phyloP scores from a whole-genome alignment of 2,329 filamentous ascomycete genomes.

The Teratosphaeria epicoccoides region DNA sequence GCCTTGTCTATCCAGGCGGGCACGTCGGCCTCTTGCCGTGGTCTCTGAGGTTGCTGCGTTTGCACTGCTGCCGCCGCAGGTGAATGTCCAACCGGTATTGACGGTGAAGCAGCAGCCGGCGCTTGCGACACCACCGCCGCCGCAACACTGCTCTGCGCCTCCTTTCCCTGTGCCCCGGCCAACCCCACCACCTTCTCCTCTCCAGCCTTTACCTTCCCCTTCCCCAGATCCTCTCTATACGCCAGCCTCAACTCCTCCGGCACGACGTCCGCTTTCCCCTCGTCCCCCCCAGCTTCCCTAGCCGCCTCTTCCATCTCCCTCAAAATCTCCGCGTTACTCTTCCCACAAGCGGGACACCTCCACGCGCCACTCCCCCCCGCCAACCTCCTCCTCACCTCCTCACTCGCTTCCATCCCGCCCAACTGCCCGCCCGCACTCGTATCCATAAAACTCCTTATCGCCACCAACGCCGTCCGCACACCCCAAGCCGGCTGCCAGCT shows the following conservation, averaged over 20 bases:
- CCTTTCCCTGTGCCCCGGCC: not conserved
- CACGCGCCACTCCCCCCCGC: conserved; percentile 57
- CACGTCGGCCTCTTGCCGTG: conserved; percentile 2
- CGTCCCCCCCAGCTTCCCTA: conserved; percentile 35
- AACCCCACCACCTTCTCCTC: not conserved
- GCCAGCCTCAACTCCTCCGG: conserved; percentile 53
- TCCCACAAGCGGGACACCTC: conserved; percentile 60
- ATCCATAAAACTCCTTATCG: conserved; percentile 84
- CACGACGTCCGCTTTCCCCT: conserved; percentile 32
- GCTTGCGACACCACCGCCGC: not conserved
- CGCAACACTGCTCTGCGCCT: not conserved
- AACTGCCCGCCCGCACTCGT: conserved; percentile 79
- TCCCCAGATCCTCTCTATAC: conserved; percentile 61
- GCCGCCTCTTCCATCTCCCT: conserved; percentile 54
- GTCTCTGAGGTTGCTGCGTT: not conserved
- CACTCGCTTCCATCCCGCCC: conserved; percentile 71
- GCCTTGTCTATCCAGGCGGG: conserved; percentile 5
- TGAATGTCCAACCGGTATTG: too few species aligned
- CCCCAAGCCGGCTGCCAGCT: conserved; percentile 99
- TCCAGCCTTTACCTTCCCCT: conserved; percentile 1
- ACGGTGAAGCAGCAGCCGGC: not conserved
- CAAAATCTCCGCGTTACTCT: conserved; percentile 64
- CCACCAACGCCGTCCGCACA: conserved; percentile 72
- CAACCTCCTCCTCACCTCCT: conserved; percentile 55
- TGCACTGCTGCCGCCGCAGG: not conserved